Evolutionary conservation across 202 grass and related monocot genomes (phyloP), one percentile per base, ranked within the genome.

Genomic region (Schoenoplectus triqueter): DNA sequence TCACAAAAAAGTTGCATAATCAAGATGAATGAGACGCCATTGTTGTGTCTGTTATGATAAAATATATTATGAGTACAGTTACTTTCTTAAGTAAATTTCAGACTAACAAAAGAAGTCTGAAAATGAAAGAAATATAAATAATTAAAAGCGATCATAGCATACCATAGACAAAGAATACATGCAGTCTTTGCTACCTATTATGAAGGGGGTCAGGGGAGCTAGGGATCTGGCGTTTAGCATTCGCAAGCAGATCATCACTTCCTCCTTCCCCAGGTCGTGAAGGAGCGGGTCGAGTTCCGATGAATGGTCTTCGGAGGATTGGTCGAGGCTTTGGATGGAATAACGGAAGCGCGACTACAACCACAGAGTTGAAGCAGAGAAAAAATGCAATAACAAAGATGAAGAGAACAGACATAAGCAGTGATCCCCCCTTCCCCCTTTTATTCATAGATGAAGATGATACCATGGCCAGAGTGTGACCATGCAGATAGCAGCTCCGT

Each of bases 161-260:
- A 72, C 69, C 51, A 57, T 14, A 56, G 2, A 31, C 7, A 55
- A 1, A 59, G 13, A 59, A 13, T 14, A 15, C 59, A 77, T 31
- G 31, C 66, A 71, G 6, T 14, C 45, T 56, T 31, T 31, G 31
- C 81, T 93, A 91, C 83, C 89, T 88, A 80, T 94, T 94, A 81
- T 94, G 92, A 3, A 94, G 92, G 0, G 86, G 86, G 52, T 94
- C 88, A 1, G 92, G 92, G 81, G 90, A 85, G 92, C 92, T 94
- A 47, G 86, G 84, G 41, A 92, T 87, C 42, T 48, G 81, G 44
- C 92, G 90, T 87, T 94, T 94, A 45, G 69, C 52, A 49, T 90
- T 86, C 13, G 6, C 59, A 11, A 87, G 62, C 57, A 21, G 64
- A 50, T 31, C 52, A 40, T 61, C 19, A 44, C 62, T 49, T 66